Base-by-base conservation (phyloP, 352 stramenopile genomes). In the Phytophthora idaei region DNA sequence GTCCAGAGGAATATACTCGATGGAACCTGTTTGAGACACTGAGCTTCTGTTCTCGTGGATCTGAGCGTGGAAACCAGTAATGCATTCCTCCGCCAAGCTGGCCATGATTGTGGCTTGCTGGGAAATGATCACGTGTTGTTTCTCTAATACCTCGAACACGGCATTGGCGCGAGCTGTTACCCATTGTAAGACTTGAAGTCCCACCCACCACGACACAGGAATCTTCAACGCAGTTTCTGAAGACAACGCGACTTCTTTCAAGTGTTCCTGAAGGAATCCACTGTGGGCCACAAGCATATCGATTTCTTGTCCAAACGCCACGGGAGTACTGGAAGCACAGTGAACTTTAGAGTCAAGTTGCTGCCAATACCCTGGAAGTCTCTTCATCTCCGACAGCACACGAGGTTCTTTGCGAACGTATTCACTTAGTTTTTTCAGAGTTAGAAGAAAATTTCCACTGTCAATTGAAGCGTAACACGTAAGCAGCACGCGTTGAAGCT, bases 251-350 rank as follows among this genome's bases (percentile, higher is more conserved):
- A 47, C 46, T 17, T 78, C 75, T n/a, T 85, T 70, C 10, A 89
- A 57, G 41, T 78, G 71, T 34, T 72, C 75, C 64, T 69, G 74
- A 37, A 89, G 47, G 12, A 79, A 66, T 12, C 72, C 64, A 12
- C 64, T 73, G 55, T 87, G 78, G 37, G 77, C 50, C 1, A 71
- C 75, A n/a, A 89, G 47, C 77, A 78, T 85, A 56, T 69, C 57
- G 12, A 73, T 57, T 48, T 82, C 74, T 47, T 66, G 52, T 29
- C 71, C 71, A 61, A 82, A 64, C 11, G 45, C 39, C n/a, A 66
- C 32, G 21, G 50, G 69, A 37, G 61, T n/a, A 25, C 51, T 63
- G n/a, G 37, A 39, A 44, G 6, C 12, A 3, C n/a, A 28, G 53
- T 50, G 57, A 25, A 27, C 25, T 9, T 41, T 42, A 5, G 10